Base-by-base conservation (phyloP, 495 filamentous ascomycete species). In the Cercophora samala region DNA sequence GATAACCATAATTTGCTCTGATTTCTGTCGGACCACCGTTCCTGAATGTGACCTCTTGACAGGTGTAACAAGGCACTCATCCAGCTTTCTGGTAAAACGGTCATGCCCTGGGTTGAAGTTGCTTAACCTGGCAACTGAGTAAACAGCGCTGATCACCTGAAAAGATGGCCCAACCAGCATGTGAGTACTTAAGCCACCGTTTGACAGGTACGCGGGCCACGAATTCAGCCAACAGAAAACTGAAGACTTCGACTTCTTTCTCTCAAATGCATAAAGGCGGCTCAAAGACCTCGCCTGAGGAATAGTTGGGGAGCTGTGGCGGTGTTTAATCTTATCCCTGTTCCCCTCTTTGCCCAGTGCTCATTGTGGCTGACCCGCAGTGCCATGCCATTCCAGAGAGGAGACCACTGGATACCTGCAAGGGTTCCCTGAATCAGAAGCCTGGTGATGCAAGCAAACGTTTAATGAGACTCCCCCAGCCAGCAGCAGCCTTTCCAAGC, bases 361-460 rank as follows among this genome's bases (percentile, higher is more conserved):
- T 26, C 29, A 8, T 4, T 29, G 18, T 62, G 60, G 58, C 26
- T 60, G 53, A 56, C 58, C 60, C 60, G 11, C n/a, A 21, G 29
- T 51, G 60, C n/a, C 25, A 29, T 19, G 60, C 26, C 29, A 17
- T 62, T 1, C 29, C 18, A 42, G 19, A 42, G 32, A 9, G 1
- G 11, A 29, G 18, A 4, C 15, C 53, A 24, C 54, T 58, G 37
- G 37, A 46, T 18, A 46, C 2, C 37, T 46, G 21, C 63, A 56
- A 63, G 42, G 62, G 24, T 53, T 55, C 60, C 61, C 55, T 68
- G 61, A 64, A 60, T 15, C 37, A 32, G 54, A 21, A 42, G 42
- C 21, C 25, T 58, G 32, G 60, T 64, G 66, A 64, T 64, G 66
- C 66, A 64, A 60, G 66, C 65, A 37, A 21, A 11, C 53, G 63